Base-by-base conservation (phyloP, 352 stramenopile species). In the Thraustotheca clavata region DNA sequence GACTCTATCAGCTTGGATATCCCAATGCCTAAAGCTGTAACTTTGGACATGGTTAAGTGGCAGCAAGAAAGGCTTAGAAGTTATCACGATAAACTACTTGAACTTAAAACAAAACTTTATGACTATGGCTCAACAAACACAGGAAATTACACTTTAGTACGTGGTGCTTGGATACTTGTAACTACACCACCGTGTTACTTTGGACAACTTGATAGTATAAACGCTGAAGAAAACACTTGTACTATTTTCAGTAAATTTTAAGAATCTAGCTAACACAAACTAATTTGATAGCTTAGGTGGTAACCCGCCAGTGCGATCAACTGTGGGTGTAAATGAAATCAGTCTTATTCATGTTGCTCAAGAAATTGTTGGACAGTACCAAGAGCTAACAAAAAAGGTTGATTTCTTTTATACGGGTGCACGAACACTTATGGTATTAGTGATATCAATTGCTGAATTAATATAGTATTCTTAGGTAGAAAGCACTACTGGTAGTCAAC, bases 401-500 rank as follows among this genome's bases (percentile, higher is more conserved):
- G 55, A 63, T 22, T 20, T 11, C 3, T 32, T 63, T 6, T 52
- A 52, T 29, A 38, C 55, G 26, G 55, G 55, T n/a, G 55, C 55
- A 27, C 41, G 39, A 31, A 41, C 52, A n/a, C 34, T 63, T 26
- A 11, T 33, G n/a, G 55, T 63, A 52, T 27, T 24, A 40, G n/a
- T n/a, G n/a, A 32, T 43, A 43, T 20, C 16, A 43, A 0, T 27
- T 48, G 31, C 11, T 57, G 9, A 18, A 18, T 52, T 9, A 1
- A 29, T 61, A 0, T n/a, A 7, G 32, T 8, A 16, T 20, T 61
- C n/a, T 24, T 52, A 52, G 43, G 34, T 52, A 31, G 24, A 52
- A 18, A 31, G 43, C 2, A 31, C 31, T 9, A 18, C 12, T 31
- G 39, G 39, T n/a, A 9, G 34, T 2, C 43, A 52, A 8, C 7